Conservation (phyloP, 768 basidiomycete species). For the Lentinula sp. region DNA sequence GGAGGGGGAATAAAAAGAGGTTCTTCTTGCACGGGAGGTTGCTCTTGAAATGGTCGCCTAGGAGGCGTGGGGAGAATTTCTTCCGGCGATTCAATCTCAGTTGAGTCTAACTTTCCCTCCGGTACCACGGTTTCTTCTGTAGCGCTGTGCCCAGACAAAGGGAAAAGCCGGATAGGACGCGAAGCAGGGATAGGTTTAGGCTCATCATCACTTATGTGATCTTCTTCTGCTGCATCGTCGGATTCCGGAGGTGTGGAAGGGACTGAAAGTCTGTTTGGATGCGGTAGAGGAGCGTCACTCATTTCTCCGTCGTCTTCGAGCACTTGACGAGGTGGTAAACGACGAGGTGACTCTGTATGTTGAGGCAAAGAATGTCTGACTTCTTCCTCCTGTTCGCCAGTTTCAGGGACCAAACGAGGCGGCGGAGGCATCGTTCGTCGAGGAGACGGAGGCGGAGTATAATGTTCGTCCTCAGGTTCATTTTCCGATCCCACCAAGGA, state of each 20-base stretch:
- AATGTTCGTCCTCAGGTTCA: conserved; percentile 5
- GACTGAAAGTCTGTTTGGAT: not conserved
- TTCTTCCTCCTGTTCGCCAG: conserved; percentile 1
- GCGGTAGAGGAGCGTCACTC: conserved; percentile 4
- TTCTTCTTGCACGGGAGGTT: conserved; percentile 3
- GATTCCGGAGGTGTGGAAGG: not conserved
- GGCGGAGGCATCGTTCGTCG: conserved; percentile 12
- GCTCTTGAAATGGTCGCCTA: not conserved
- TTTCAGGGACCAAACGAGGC: conserved; percentile 9
- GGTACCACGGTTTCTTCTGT: not conserved
- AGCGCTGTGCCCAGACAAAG: not conserved
- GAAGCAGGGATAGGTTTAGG: not conserved
- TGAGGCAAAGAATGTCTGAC: not conserved
- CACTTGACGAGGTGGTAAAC: conserved; percentile 1
- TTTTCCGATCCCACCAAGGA: not conserved
- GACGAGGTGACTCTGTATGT: not conserved
- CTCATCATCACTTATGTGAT: not conserved
- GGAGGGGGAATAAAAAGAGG: conserved; percentile 12
- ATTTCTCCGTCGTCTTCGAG: conserved; percentile 3
- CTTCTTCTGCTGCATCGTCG: not conserved
- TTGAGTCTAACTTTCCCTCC: not conserved
- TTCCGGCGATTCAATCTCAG: not conserved
- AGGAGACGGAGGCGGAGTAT: conserved; percentile 6
- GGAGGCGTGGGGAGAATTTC: conserved; percentile 7
- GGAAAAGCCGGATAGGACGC: not conserved